phyloP scores from a whole-genome alignment of 768 basidiomycete species.

The Pleurotus tuoliensis region DNA sequence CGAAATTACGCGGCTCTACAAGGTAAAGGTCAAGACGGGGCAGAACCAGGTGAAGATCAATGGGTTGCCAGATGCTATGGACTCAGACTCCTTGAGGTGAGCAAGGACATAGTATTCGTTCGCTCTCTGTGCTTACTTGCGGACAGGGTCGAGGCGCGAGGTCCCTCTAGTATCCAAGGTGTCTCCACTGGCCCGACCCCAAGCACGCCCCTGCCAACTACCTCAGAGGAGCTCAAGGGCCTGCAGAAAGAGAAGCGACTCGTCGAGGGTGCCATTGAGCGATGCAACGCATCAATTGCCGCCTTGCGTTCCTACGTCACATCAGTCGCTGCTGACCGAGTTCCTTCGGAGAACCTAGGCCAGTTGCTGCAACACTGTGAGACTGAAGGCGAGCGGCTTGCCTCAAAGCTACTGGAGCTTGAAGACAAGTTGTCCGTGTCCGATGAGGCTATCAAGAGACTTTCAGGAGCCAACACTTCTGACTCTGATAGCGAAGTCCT shows the following conservation, averaged over 20 bases:
- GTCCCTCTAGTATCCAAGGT: constrained; percentile 19
- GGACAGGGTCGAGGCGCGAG: constrained; percentile 16
- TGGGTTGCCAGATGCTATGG: constrained; percentile 8
- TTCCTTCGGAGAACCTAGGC: constrained; percentile 14
- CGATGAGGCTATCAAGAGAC: constrained; percentile 10
- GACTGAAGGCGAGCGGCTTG: constrained; percentile 11
- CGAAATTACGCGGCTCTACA: constrained; percentile 32
- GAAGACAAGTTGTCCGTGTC: constrained; percentile 12
- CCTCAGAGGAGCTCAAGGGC: background rate
- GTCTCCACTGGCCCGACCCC: constrained; percentile 12
- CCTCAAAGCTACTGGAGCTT: constrained; percentile 11
- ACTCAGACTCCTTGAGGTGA: constrained; percentile 9
- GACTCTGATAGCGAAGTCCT: too few species aligned
- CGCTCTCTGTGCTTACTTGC: background rate
- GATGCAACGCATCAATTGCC: constrained; percentile 14
- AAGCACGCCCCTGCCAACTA: constrained; percentile 1
- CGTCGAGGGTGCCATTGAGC: constrained; percentile 12
- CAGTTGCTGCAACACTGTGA: constrained; percentile 15
- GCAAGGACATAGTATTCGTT: background rate
- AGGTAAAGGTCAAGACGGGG: constrained; percentile 15
- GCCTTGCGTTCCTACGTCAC: constrained; percentile 15
- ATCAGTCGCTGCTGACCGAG: constrained; percentile 13
- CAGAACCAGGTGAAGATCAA: constrained; percentile 9
- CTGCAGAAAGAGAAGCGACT: constrained; percentile 2
- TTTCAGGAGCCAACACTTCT: background rate